Evolutionary conservation across 305 asterid genomes (phyloP).

Genomic region (Fraxinus albicans): DNA sequence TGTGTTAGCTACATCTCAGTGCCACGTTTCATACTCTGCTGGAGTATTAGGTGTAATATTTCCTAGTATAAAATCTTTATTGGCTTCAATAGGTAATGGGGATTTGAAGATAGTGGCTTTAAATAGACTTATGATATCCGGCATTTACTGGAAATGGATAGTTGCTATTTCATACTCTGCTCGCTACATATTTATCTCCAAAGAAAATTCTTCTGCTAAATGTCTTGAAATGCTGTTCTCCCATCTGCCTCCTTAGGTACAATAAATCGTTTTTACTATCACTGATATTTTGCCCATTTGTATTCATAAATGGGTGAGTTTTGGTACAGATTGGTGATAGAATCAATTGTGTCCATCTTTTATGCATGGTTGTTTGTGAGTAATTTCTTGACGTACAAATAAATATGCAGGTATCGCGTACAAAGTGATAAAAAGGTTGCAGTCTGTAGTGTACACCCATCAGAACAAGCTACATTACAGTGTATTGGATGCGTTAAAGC

Average conservation of each 20-base stretch:
- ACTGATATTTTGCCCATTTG: background rate
- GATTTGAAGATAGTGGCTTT: background rate
- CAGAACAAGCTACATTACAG: slow-evolving; percentile 92
- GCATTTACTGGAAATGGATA: background rate
- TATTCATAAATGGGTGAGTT: background rate
- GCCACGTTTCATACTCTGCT: background rate
- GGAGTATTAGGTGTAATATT: background rate
- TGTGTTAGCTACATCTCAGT: background rate
- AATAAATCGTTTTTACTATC: background rate
- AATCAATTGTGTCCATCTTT: background rate
- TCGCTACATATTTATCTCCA: background rate
- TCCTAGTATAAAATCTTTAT: background rate
- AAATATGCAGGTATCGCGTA: slow-evolving; percentile 78
- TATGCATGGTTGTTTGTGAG: background rate
- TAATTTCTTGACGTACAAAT: background rate
- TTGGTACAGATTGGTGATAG: background rate
- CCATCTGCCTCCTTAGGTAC: background rate
- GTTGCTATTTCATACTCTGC: background rate
- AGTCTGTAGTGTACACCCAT: slow-evolving; percentile 92
- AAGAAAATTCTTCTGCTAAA: background rate
- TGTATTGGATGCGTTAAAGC: slow-evolving; percentile 93
- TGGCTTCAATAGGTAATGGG: background rate
- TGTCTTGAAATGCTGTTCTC: background rate
- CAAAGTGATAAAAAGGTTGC: slow-evolving; percentile 88
- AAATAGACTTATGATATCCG: background rate